phyloP scores from a whole-genome alignment of 345 rosid genomes.

The Melaleuca quinquenervia region DNA sequence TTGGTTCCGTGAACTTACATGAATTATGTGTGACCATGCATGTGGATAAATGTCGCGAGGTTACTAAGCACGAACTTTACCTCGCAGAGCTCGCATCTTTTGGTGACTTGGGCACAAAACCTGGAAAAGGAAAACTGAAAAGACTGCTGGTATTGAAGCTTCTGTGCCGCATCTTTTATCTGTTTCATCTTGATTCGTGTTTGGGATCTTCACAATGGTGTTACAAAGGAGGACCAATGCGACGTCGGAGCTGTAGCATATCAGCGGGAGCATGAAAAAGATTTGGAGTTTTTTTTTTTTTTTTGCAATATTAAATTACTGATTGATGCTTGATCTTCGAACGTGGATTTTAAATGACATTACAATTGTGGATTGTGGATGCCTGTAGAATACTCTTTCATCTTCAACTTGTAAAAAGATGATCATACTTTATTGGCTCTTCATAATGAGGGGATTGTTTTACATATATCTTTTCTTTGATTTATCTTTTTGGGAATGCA shows the following conservation, averaged over 20 bases:
- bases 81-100: not conserved
- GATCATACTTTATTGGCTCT: too few species aligned
- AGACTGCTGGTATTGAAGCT: not conserved
- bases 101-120: not conserved
- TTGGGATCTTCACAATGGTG: not conserved
- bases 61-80: not conserved
- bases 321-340: not conserved
- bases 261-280: not conserved
- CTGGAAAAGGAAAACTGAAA: not conserved
- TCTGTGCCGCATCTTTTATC: not conserved
- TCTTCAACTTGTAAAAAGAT: not conserved
- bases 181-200: not conserved
- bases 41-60: not conserved
- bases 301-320: not conserved
- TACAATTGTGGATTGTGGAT: not conserved
- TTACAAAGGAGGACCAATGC: not conserved
- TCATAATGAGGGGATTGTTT: too few species aligned
- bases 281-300: not conserved
- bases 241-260: not conserved
- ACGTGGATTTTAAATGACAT: not conserved
- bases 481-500: too few species aligned
- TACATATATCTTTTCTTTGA: too few species aligned
- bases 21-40: not conserved
- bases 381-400: not conserved
- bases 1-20: not conserved